Percentiles rank a stretch among this genome's conserved stretches.
These are phyloP conservation scores for Dothistroma septosporum DNA, from an alignment of 2,329 filamentous ascomycete genomes.

Conservation along the genomic window DNA sequence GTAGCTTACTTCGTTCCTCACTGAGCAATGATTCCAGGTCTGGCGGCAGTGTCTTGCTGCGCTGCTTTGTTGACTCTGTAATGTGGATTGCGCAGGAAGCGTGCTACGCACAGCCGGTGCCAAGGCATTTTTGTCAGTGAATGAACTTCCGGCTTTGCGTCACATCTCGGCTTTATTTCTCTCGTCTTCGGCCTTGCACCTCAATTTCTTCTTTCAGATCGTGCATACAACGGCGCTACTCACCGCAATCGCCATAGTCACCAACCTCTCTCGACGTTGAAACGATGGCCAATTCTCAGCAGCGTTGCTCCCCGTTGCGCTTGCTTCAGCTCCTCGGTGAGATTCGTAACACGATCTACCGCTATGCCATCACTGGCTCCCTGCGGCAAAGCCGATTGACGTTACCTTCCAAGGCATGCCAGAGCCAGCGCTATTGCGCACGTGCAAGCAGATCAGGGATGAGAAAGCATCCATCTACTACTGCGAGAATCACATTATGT, in stretches of 20 bases:
- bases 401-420: neutral
- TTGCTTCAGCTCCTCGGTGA: conserved; percentile 13
- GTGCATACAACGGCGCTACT: no score
- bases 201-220: neutral
- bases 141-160: neutral
- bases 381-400: neutral
- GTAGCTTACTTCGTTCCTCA: no score
- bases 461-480: conserved; percentile 3
- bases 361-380: conserved; percentile 3
- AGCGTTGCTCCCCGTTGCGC: neutral
- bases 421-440: conserved; percentile 1
- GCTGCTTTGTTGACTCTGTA: no score
- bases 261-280: neutral
- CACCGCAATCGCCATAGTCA: no score
- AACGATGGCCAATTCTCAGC: neutral
- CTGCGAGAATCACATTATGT: neutral
- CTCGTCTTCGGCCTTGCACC: neutral
- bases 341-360: conserved; percentile 15
- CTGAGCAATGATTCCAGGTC: no score
- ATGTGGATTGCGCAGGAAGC: no score
- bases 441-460: conserved; percentile 3
- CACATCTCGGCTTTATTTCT: neutral
- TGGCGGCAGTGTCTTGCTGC: no score
- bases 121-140: neutral
- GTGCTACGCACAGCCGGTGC: neutral